Evolutionary conservation across 2,329 filamentous ascomycete genomes (phyloP).

Genomic region (Akanthomyces muscarius): DNA sequence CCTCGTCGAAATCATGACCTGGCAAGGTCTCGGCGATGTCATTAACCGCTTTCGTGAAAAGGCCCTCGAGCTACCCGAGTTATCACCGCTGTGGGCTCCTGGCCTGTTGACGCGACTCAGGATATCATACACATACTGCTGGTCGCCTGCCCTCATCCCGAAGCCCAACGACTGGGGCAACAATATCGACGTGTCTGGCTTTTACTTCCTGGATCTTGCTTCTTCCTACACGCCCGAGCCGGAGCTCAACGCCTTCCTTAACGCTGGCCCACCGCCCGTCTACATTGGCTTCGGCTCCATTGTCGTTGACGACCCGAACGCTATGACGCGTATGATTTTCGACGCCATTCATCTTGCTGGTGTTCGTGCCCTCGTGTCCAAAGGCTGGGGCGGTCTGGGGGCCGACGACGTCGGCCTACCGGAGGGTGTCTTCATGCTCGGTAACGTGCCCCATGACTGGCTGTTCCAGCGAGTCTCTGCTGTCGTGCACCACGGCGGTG

Average conservation of each 20-base stretch:
- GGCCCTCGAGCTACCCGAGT: slow-evolving; percentile 67
- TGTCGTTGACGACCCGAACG: slow-evolving; percentile 71
- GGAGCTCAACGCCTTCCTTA: slow-evolving; percentile 63
- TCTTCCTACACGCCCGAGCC: slow-evolving; percentile 62
- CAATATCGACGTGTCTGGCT: slow-evolving; percentile 70
- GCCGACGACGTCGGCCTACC: slow-evolving; percentile 67
- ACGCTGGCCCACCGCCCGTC: slow-evolving; percentile 65
- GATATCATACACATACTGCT: slow-evolving; percentile 87
- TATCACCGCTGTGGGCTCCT: slow-evolving; percentile 79
- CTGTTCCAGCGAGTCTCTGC: slow-evolving; percentile 75
- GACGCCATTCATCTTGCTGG: slow-evolving; percentile 64
- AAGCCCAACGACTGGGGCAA: slow-evolving; percentile 73
- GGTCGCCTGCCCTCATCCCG: slow-evolving; percentile 76
- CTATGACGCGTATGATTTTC: slow-evolving; percentile 67
- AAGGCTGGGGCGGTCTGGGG: slow-evolving; percentile 84
- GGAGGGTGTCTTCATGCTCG: slow-evolving; percentile 75
- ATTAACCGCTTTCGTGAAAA: slow-evolving; percentile 83
- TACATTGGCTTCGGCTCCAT: slow-evolving; percentile 85
- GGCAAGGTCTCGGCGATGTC: slow-evolving; percentile 86
- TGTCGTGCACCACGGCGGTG: slow-evolving; percentile 84
- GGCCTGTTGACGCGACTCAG: slow-evolving; percentile 70
- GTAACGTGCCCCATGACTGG: slow-evolving; percentile 86
- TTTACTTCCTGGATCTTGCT: slow-evolving; percentile 69
- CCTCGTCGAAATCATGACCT: slow-evolving; percentile 85
- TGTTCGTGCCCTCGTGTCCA: slow-evolving; percentile 75